Conservation (phyloP, 176 grass and related monocot species). For the Oryza meyeriana region DNA sequence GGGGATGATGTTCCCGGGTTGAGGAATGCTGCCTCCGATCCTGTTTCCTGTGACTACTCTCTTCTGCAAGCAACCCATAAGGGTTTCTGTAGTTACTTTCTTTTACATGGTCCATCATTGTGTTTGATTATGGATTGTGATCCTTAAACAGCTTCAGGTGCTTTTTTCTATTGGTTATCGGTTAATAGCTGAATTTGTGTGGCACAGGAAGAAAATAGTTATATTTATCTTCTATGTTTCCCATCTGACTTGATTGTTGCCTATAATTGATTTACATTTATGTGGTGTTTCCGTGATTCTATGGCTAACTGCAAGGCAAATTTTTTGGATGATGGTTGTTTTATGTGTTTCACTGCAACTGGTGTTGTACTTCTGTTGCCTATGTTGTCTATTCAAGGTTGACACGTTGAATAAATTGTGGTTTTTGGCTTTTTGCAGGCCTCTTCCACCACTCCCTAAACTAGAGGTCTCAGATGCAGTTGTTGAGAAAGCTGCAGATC, state of each 20-base stretch:
- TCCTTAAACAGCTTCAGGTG: not conserved
- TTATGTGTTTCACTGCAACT: not conserved
- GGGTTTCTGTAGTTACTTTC: not conserved
- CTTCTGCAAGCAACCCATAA: not conserved
- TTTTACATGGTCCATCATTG: not conserved
- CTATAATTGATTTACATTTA: not conserved
- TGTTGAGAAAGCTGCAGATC: conserved; percentile 56
- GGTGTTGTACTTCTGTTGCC: not conserved
- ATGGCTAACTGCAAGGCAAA: not conserved
- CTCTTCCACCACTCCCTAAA: conserved; percentile 90
- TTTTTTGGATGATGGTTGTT: not conserved
- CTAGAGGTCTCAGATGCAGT: conserved; percentile 79
- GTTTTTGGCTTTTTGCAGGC: conserved; percentile 45
- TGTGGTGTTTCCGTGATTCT: not conserved
- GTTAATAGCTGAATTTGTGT: not conserved
- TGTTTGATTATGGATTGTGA: not conserved
- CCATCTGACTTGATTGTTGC: not conserved
- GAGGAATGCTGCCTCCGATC: no score
- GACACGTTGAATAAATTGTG: not conserved
- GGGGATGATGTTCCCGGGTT: no score
- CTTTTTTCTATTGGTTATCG: not conserved
- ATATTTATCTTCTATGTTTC: not conserved
- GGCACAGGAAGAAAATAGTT: not conserved
- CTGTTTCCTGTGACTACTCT: no score
- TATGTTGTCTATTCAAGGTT: not conserved